Conservation (phyloP, 331 rosid genomes). For the Spiraea crenata region DNA sequence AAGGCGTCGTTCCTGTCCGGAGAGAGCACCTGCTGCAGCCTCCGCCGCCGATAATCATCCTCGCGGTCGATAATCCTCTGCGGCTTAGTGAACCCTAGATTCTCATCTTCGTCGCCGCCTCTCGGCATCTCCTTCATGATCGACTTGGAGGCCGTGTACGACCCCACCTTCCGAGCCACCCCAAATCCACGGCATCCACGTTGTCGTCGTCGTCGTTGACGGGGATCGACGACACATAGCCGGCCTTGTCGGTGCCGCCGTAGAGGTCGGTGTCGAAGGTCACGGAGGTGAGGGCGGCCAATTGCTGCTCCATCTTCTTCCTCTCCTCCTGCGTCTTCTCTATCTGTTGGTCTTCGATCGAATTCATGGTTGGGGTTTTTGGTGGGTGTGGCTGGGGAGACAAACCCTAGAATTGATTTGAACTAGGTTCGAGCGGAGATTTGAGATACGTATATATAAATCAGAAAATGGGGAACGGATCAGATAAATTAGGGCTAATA, state of each 20-base stretch:
- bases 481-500: too few relatives aligned
- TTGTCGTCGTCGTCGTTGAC: constrained; percentile 85
- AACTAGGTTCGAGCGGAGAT: not conserved
- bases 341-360: constrained; percentile 58
- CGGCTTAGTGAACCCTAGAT: constrained; percentile 49
- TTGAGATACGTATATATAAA: not conserved
- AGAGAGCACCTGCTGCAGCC: constrained; percentile 66
- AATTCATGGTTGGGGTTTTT: constrained; percentile 26
- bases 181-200: constrained; percentile 53
- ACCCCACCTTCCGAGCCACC: constrained; percentile 64
- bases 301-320: constrained; percentile 70
- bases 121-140: constrained; percentile 62
- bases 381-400: not conserved
- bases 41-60: constrained; percentile 64
- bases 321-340: constrained; percentile 83
- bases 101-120: constrained; percentile 49
- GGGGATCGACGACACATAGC: constrained; percentile 73
- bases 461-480: not conserved
- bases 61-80: constrained; percentile 76
- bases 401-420: not conserved
- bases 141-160: constrained; percentile 76
- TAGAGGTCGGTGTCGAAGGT: constrained; percentile 83
- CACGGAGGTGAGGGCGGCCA: constrained; percentile 68
- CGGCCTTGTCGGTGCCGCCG: constrained; percentile 58
- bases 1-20: constrained; percentile 87